Evolutionary conservation across 306 rosid genomes (phyloP).

Genomic region (Lotus japonicus): DNA sequence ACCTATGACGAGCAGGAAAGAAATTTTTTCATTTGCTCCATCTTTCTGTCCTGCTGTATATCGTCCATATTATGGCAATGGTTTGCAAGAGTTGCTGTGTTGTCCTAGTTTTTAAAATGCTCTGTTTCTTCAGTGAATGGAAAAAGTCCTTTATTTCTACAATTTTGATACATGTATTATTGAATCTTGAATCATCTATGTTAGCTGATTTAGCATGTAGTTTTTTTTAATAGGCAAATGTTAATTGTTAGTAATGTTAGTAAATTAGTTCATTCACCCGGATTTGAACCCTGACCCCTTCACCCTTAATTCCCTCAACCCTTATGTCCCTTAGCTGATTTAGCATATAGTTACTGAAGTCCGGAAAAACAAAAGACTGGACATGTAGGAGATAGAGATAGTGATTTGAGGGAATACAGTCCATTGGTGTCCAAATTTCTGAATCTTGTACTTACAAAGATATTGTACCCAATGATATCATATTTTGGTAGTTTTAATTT

Average conservation of each 20-base stretch:
- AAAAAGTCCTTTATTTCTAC: neutral
- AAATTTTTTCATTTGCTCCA: conserved; percentile 14
- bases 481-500: too few relatives aligned
- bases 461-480: neutral
- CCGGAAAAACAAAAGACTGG: neutral
- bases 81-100: conserved; percentile 28
- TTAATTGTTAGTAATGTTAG: too few relatives aligned
- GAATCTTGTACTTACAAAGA: neutral
- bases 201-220: neutral
- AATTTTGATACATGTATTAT: neutral
- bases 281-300: too few relatives aligned
- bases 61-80: conserved; percentile 23
- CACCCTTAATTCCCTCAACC: too few relatives aligned
- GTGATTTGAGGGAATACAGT: neutral
- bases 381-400: neutral
- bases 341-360: neutral
- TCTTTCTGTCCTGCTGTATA: conserved; percentile 24
- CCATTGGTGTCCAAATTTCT: neutral
- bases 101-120: conserved; percentile 21
- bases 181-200: neutral
- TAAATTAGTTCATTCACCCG: too few relatives aligned
- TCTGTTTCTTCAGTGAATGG: conserved; percentile 11
- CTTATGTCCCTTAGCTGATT: neutral
- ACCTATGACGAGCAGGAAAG: conserved; percentile 26
- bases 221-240: too few relatives aligned